These are phyloP conservation scores for Irpex sp. DNA, from an alignment of 1,284 basidiomycete genomes.

Conservation along the genomic window DNA sequence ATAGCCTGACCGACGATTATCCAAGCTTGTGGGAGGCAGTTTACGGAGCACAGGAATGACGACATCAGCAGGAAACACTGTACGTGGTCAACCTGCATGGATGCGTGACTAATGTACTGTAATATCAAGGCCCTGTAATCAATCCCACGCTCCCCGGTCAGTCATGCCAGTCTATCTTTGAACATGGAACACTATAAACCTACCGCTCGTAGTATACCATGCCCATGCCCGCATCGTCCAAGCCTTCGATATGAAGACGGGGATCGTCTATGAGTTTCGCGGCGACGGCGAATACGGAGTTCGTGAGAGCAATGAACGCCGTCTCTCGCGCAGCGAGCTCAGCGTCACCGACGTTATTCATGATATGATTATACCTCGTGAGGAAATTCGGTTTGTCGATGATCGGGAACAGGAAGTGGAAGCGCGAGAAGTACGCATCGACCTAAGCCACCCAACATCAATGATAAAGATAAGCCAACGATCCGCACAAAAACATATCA, in stretches of 20 bases:
- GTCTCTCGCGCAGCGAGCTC: constrained; percentile 53
- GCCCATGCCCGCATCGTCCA: constrained; percentile 76
- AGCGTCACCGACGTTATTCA: constrained; percentile 62
- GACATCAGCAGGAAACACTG: constrained; percentile 86
- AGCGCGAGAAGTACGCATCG: constrained; percentile 78
- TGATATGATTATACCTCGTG: constrained; percentile 63
- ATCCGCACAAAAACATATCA: constrained; percentile 1
- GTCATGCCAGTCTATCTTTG: background rate
- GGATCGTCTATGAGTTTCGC: constrained; percentile 75
- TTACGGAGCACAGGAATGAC: constrained; percentile 85
- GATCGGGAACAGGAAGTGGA: constrained; percentile 83
- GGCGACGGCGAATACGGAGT: constrained; percentile 81
- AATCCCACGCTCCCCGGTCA: constrained; percentile 15
- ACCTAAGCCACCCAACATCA: constrained; percentile 45
- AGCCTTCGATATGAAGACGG: constrained; percentile 53
- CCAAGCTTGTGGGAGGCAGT: constrained; percentile 90
- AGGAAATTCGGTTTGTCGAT: constrained; percentile 82
- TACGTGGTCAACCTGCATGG: constrained; percentile 79
- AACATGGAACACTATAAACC: constrained; percentile 13
- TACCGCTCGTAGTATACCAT: constrained; percentile 86
- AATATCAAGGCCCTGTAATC: constrained; percentile 71
- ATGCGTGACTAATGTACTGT: constrained; percentile 83
- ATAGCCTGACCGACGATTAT: constrained; percentile 85
- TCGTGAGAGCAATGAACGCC: constrained; percentile 74
- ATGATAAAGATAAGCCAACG: constrained; percentile 7